Evolutionary conservation across 2,329 filamentous ascomycete species (phyloP).

Genomic region (Colletotrichum sp.): DNA sequence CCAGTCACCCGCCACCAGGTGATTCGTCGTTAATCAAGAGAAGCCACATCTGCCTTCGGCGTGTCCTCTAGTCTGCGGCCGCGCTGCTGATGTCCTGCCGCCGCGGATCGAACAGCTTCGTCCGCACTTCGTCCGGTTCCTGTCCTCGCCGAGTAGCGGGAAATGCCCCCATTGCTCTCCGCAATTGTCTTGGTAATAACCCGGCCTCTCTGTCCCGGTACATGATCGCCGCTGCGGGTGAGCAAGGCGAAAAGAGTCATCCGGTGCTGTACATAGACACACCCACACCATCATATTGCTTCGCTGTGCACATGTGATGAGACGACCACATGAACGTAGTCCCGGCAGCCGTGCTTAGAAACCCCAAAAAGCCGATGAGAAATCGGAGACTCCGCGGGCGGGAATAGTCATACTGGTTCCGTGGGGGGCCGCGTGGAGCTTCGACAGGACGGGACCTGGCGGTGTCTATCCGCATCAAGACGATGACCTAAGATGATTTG

Average conservation of each 20-base stretch:
- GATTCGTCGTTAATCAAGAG: background rate
- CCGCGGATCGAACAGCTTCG: background rate
- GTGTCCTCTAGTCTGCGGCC: background rate
- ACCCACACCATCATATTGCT: background rate
- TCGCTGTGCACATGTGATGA: background rate
- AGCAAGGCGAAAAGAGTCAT: slow-evolving; percentile 16
- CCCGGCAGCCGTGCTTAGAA: background rate
- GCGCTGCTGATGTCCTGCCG: background rate
- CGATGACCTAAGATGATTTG: slow-evolving; percentile 7
- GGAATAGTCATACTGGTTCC: background rate
- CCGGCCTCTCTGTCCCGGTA: background rate
- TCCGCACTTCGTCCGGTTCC: background rate
- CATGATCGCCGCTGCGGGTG: slow-evolving; percentile 12
- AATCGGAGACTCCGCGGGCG: slow-evolving; percentile 1
- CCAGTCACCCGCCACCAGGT: background rate
- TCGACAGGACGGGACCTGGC: background rate
- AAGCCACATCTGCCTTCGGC: background rate
- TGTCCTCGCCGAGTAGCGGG: background rate
- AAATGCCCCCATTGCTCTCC: background rate
- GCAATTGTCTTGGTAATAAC: background rate
- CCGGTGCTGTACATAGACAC: background rate
- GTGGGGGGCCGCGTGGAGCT: background rate
- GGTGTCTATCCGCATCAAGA: background rate
- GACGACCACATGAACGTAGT: background rate
- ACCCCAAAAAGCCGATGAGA: background rate